Conservation (phyloP, 768 basidiomycete species). For the Boletus patriciae region DNA sequence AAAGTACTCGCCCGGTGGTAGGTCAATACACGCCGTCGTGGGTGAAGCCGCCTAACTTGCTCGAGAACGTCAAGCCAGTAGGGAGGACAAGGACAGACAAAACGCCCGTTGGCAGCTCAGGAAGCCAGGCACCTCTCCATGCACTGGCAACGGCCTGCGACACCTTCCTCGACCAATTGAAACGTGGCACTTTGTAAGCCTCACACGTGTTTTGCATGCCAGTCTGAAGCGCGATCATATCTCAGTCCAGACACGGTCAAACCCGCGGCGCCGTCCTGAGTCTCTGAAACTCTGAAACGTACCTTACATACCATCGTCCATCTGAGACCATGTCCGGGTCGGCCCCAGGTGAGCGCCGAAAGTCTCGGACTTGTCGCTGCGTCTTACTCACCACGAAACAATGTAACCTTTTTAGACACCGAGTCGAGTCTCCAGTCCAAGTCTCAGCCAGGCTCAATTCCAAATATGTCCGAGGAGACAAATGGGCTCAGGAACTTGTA, state of each 20-base stretch:
- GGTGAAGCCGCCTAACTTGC: background rate
- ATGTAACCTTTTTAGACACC: background rate
- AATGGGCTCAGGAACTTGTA: background rate
- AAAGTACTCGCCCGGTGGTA: background rate
- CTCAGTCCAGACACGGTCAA: background rate
- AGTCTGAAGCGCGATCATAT: background rate
- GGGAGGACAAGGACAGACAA: background rate
- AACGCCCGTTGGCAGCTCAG: background rate
- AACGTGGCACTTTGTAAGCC: background rate
- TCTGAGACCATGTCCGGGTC: conserved; percentile 2
- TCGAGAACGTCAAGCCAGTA: background rate
- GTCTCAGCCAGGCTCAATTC: background rate
- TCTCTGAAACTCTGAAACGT: background rate
- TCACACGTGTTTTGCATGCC: background rate
- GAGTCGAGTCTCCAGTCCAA: too few relatives aligned
- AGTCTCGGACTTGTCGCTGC: background rate
- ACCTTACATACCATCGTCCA: too few relatives aligned
- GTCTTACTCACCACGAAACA: background rate
- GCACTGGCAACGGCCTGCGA: background rate
- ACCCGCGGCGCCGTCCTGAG: background rate
- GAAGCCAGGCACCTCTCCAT: too few relatives aligned
- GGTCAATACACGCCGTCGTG: background rate
- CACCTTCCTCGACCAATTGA: too few relatives aligned
- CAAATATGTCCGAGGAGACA: background rate
- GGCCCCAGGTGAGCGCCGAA: too few relatives aligned